Evolutionary conservation across 208 protist genomes (phyloP), one percentile per base, ranked within the genome.

Genomic region (Acanthamoeba lenticulata): DNA sequence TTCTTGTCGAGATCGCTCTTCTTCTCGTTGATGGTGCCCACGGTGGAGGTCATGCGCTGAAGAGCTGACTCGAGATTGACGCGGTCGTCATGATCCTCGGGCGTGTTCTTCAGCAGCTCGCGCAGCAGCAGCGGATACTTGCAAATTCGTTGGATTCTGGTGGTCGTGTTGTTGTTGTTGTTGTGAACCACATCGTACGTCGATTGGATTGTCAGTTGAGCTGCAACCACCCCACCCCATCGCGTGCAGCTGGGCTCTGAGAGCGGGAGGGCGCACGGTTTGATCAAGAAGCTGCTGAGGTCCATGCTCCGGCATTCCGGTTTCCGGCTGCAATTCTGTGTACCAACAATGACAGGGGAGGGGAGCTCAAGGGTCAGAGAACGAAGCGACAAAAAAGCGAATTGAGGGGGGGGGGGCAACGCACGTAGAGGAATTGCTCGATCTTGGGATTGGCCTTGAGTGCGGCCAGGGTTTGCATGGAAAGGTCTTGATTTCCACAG

Each of bases 61-160:
- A 93, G 65, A 19, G 89, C 89, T 1, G 40, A 21, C 34, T 13
- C 81, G 15, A 93, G 89, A 34, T 93, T 62, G n/a, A 27, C 27
- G 19, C 81, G 42, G 34, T 93, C 89, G 19, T 55, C 60, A n/a
- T 94, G 65, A n/a, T 94, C 90, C 47, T 81, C 40, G 21, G 90
- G 65, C 36, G 90, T 94, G 62, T 94, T 55, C 36, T 94, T 81
- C 27, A 94, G n/a, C 42, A 94, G 36, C 34, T 94, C 65, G 19
- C 65, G 44, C 0, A 93, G 62, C 34, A 93, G 69, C 11, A 93
- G 44, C 19, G 90, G 90, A 83, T 93, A 93, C 38, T 93, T 93
- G 49, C 90, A 93, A 21, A 93, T 93, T 47, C 90, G 24, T 27
- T 93, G 90, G 19, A 93, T 83, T n/a, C n/a, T n/a, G n/a, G n/a